Conservation (phyloP, 2,329 filamentous ascomycete species). For the Pseudocercospora pini-densiflorae region DNA sequence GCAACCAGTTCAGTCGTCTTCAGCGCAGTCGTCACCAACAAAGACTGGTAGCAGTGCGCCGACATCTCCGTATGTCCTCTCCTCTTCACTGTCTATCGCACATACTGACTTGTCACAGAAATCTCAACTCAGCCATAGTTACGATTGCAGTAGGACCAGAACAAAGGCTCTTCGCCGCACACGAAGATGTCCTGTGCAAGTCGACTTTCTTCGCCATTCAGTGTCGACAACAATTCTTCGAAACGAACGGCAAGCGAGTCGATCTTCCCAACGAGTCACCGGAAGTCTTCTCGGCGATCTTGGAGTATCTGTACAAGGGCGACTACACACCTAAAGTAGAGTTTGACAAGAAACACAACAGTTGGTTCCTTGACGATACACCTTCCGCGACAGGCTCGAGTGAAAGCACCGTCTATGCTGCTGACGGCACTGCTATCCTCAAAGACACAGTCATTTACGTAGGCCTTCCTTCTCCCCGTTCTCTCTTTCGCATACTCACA, state of each 20-base stretch:
- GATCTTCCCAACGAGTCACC: slow-evolving; percentile 83
- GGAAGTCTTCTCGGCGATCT: slow-evolving; percentile 85
- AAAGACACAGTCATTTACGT: slow-evolving; percentile 89
- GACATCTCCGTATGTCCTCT: slow-evolving; percentile 37
- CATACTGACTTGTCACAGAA: slow-evolving; percentile 22
- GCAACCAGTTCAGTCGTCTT: slow-evolving; percentile 28
- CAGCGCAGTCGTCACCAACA: slow-evolving; percentile 35
- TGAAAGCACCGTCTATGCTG: slow-evolving; percentile 72
- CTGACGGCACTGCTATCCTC: slow-evolving; percentile 69
- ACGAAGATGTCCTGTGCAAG: slow-evolving; percentile 79
- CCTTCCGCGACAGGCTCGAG: slow-evolving; percentile 51
- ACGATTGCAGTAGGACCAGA: slow-evolving; percentile 75
- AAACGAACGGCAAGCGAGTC: slow-evolving; percentile 69
- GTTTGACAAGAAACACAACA: slow-evolving; percentile 79
- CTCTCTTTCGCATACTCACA: slow-evolving; percentile 13
- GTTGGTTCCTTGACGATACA: slow-evolving; percentile 77
- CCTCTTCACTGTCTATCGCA: neutral
- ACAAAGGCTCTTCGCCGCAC: slow-evolving; percentile 84
- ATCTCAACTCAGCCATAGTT: slow-evolving; percentile 69
- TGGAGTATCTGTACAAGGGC: slow-evolving; percentile 92
- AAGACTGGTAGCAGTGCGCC: slow-evolving; percentile 34
- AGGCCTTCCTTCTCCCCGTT: slow-evolving; percentile 33
- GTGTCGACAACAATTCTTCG: slow-evolving; percentile 67
- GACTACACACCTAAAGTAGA: slow-evolving; percentile 86
- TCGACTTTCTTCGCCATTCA: slow-evolving; percentile 78